phyloP scores from a whole-genome alignment of 2,329 filamentous ascomycete species.

The Metarhizium rileyi region DNA sequence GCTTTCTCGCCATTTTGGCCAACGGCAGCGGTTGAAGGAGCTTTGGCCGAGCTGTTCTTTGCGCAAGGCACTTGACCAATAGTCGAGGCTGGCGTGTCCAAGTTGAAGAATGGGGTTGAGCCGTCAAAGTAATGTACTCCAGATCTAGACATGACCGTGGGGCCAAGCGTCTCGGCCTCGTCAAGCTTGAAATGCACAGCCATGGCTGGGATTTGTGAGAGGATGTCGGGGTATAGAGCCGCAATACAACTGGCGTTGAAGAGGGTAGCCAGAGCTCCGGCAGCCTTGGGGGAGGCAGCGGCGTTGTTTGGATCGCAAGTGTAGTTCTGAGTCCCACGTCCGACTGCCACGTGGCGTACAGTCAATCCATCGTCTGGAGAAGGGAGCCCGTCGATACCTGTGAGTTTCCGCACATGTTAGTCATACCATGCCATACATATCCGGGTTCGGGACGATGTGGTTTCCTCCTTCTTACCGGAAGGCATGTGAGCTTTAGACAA shows the following conservation, averaged over 20 bases:
- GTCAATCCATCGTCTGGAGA: slow-evolving; percentile 47
- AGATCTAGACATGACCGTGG: slow-evolving; percentile 53
- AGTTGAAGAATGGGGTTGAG: slow-evolving; percentile 70
- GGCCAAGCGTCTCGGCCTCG: slow-evolving; percentile 33
- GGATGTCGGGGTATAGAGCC: slow-evolving; percentile 55
- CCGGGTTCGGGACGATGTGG: background rate
- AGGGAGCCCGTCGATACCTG: slow-evolving; percentile 51
- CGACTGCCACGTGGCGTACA: slow-evolving; percentile 72
- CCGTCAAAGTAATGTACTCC: slow-evolving; percentile 75
- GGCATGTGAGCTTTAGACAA: slow-evolving; percentile 43
- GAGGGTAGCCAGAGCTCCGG: slow-evolving; percentile 72
- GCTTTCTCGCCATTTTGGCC: slow-evolving; percentile 57
- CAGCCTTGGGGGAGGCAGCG: slow-evolving; percentile 50
- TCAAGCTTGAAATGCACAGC: slow-evolving; percentile 57
- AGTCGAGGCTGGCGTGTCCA: slow-evolving; percentile 45
- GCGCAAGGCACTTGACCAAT: slow-evolving; percentile 53
- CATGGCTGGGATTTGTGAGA: slow-evolving; percentile 54
- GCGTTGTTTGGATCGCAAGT: slow-evolving; percentile 60
- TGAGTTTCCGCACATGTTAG: background rate
- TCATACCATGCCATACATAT: background rate
- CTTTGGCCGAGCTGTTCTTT: slow-evolving; percentile 50
- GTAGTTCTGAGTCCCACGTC: slow-evolving; percentile 90
- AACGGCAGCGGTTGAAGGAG: slow-evolving; percentile 49
- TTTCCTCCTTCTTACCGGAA: slow-evolving; percentile 27
- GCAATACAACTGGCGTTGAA: slow-evolving; percentile 82